These are phyloP conservation scores for Triticum urartu DNA, from an alignment of 176 grass and related monocot genomes.

Conservation along the genomic window DNA sequence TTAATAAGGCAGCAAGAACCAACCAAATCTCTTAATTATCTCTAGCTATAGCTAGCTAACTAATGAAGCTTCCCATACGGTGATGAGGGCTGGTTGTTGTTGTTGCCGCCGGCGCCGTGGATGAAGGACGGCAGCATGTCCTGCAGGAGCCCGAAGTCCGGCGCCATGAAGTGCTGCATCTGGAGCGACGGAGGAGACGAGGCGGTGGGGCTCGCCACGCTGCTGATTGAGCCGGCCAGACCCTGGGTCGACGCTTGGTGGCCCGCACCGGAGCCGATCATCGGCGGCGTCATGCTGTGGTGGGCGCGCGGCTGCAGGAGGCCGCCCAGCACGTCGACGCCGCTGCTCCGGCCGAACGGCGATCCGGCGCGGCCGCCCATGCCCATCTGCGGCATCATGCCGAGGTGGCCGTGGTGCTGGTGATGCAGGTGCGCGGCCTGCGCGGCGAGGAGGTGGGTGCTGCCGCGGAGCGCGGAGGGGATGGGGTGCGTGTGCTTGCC, in stretches of 20 bases:
- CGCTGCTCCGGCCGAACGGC: slow-evolving; percentile 22
- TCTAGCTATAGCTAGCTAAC: slow-evolving; percentile 34
- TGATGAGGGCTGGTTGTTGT: slow-evolving; percentile 21
- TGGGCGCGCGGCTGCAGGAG: slow-evolving; percentile 18
- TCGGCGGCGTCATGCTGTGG: slow-evolving; percentile 18
- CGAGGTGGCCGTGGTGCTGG: slow-evolving; percentile 25
- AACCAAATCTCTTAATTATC: slow-evolving; percentile 32
- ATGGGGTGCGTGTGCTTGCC: slow-evolving; percentile 83
- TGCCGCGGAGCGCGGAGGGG: slow-evolving; percentile 70
- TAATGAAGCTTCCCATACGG: slow-evolving; percentile 18
- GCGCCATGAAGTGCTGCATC: slow-evolving; percentile 63
- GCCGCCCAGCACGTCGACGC: slow-evolving; percentile 42
- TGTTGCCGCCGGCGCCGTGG: slow-evolving; percentile 13
- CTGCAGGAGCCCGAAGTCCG: slow-evolving; percentile 81
- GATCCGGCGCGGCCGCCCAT: slow-evolving; percentile 1
- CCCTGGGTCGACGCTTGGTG: slow-evolving; percentile 5
- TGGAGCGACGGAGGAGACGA: slow-evolving; percentile 35
- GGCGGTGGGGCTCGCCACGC: not conserved
- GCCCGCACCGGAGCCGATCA: not conserved
- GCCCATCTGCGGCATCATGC: slow-evolving; percentile 25
- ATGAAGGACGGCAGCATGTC: slow-evolving; percentile 82
- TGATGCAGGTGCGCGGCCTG: slow-evolving; percentile 34
- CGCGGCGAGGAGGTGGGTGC: slow-evolving; percentile 66
- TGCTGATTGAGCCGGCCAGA: slow-evolving; percentile 21
- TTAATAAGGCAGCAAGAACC: slow-evolving; percentile 41